Evolutionary conservation across 164 flowering plant species (phyloP), one percentile per base, ranked within the genome.

Genomic region (Dillenia suffruticosa): DNA sequence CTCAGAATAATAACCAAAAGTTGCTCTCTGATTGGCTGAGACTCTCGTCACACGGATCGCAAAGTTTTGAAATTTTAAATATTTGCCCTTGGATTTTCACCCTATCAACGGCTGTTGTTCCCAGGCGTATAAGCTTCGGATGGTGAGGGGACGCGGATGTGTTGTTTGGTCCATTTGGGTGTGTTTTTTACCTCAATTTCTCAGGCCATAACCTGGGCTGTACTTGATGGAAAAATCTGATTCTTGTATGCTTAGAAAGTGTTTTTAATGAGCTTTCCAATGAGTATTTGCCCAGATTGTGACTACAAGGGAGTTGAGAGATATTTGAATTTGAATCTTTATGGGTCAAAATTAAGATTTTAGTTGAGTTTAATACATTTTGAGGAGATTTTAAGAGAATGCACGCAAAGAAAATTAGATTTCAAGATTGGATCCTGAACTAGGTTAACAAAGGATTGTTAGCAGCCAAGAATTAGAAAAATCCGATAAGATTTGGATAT

Each of bases 111-210:
- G 82, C 55, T 44, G 26, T 10, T 4, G 17, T 16, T 5, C 10
- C 6, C 12, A 11, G 16, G 52, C 12, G 58, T 45, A 8, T 19
- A 8, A 14, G 63, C 24, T 16, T 26, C 9, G 69, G 58, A 43
- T 68, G 40, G 40, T 66, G 51, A 50, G 24, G 47, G 48, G 15
- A 19, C 19, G 45, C 51, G 17, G 32, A 46, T 54, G 6, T 2
- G 47, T 11, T 1, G 8, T 51, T 67, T 49, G 43, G 59, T 54
- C 51, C n/a, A 54, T 58, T 59, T 59, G 46, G 73, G 78, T 82
- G 84, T 77, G 85, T 70, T 84, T 82, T 68, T 74, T 19, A 68
- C 62, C 62, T 66, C 12, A 58, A 73, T 75, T 77, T 0, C 51
- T 49, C 2, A 50, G 61, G 15, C 8, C 22, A 74, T 82, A 73